Evolutionary conservation across 352 stramenopile genomes (phyloP), one percentile per base, ranked within the genome.

Genomic region (Pythium volutum): DNA sequence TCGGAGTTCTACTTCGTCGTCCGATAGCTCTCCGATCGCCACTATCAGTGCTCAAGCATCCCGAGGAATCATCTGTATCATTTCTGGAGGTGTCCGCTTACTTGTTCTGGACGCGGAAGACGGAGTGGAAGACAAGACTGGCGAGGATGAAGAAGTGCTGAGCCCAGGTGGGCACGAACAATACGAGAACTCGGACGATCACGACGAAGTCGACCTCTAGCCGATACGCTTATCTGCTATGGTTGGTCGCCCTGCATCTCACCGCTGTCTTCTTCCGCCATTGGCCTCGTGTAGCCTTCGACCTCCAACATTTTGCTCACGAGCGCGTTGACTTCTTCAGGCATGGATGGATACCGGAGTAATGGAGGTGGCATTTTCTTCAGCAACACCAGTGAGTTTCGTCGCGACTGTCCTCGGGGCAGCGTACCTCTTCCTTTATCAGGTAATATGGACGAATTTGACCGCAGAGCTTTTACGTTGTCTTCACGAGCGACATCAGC

Each of bases 21-120:
- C 41, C 9, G 20, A 43, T 1, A 14, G 14, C 18, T 4, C 14
- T 20, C 29, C 36, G 1, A 42, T n/a, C 36, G 25, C 42, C 26
- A 66, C 87, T 7, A 64, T 82, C 18, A 59, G 25, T 16, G 46
- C 81, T 6, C 78, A 79, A 26, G 81, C 72, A 15, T 74, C 77
- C 62, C 73, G 79, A 48, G 81, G 81, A 1, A 66, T 88, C 46
- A 26, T 91, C 20, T 89, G 77, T 31, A 59, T 85, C 10, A 62
- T 71, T 16, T 47, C 74, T 9, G 55, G 58, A 49, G 52, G 64
- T 20, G 71, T 56, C 47, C 65, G 71, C 26, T 72, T 91, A 46
- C 63, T 60, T 27, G 62, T 91, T 27, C 74, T 83, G 15, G 82
- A 91, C 54, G 80, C 74, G 27, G 81, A 89, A 68, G 80, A 91